These are phyloP conservation scores for Vicia villosa DNA, from an alignment of 306 rosid species.

Conservation along the genomic window DNA sequence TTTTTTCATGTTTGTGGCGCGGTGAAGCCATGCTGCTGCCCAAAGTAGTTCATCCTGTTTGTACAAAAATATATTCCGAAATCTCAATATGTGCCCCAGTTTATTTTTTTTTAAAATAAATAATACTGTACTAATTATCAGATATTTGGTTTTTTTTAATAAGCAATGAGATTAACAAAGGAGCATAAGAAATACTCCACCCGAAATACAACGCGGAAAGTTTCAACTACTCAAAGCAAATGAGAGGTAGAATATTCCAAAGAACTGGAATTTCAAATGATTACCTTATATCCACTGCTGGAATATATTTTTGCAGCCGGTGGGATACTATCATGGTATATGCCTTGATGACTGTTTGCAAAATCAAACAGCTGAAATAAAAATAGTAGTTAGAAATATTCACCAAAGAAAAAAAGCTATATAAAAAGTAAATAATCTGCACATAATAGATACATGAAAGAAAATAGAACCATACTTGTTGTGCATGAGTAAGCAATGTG, in stretches of 20 bases:
- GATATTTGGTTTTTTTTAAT: too few relatives aligned
- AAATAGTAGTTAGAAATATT: not conserved
- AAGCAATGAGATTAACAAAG: too few relatives aligned
- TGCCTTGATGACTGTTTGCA: constrained; percentile 38
- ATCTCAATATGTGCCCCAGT: not conserved
- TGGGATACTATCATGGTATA: constrained; percentile 48
- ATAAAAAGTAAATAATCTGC: not conserved
- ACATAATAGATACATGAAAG: not conserved
- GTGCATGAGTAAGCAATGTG: constrained; percentile 47
- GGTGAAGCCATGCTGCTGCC: constrained; percentile 76
- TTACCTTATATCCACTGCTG: constrained; percentile 71
- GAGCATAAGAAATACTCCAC: too few relatives aligned
- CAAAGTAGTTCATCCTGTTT: constrained; percentile 61
- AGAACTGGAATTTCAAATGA: not conserved
- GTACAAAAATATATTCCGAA: not conserved
- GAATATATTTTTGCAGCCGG: constrained; percentile 39
- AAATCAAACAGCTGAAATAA: constrained; percentile 54
- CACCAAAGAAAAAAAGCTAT: not conserved
- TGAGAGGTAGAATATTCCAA: too few relatives aligned
- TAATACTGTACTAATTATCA: too few relatives aligned
- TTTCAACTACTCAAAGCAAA: too few relatives aligned
- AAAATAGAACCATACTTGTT: constrained; percentile 34
- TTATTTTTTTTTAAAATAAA: not conserved
- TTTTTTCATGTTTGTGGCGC: constrained; percentile 37
- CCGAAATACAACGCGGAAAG: too few relatives aligned